Evolutionary conservation across 2,329 filamentous ascomycete species (phyloP).

Genomic region (Ophiocordyceps camponoti-leonardi): DNA sequence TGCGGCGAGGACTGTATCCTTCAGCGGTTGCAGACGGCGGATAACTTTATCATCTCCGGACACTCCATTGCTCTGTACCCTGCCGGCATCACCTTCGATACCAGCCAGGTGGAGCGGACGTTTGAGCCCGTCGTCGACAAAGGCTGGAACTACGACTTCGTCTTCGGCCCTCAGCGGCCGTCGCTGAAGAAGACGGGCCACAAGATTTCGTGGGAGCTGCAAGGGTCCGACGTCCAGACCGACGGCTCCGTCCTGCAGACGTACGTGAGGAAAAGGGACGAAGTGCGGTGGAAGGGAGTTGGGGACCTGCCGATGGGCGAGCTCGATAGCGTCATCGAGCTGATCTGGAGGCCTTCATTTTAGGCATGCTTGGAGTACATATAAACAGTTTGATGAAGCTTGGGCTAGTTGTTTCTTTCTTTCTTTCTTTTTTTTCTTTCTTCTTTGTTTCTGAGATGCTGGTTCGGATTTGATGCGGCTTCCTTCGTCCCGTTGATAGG

Average conservation of each 20-base stretch:
- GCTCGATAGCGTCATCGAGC: slow-evolving; percentile 36
- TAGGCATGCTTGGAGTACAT: no score
- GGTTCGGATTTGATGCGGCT: no score
- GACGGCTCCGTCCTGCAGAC: slow-evolving; percentile 35
- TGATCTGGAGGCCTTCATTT: slow-evolving; percentile 32
- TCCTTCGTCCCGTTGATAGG: no score
- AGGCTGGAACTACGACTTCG: slow-evolving; percentile 32
- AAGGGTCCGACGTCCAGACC: slow-evolving; percentile 25
- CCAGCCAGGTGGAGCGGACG: slow-evolving; percentile 33
- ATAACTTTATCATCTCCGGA: slow-evolving; percentile 38
- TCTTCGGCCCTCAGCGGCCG: slow-evolving; percentile 29
- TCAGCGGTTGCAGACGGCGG: slow-evolving; percentile 36
- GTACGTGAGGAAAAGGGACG: slow-evolving; percentile 33
- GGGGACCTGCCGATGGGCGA: slow-evolving; percentile 30
- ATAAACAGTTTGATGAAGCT: no score
- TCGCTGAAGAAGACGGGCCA: slow-evolving; percentile 28
- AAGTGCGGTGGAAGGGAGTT: slow-evolving; percentile 32
- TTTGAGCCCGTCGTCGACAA: slow-evolving; percentile 30
- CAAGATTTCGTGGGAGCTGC: slow-evolving; percentile 36
- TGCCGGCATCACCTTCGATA: slow-evolving; percentile 28
- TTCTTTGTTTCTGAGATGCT: no score
- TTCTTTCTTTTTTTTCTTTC: no score
- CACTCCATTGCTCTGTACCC: slow-evolving; percentile 43
- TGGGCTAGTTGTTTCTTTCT: no score
- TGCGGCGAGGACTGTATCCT: slow-evolving; percentile 44